These are phyloP conservation scores for Mollisiaceae sp. DNA, from an alignment of 2,329 filamentous ascomycete genomes.

Conservation along the genomic window DNA sequence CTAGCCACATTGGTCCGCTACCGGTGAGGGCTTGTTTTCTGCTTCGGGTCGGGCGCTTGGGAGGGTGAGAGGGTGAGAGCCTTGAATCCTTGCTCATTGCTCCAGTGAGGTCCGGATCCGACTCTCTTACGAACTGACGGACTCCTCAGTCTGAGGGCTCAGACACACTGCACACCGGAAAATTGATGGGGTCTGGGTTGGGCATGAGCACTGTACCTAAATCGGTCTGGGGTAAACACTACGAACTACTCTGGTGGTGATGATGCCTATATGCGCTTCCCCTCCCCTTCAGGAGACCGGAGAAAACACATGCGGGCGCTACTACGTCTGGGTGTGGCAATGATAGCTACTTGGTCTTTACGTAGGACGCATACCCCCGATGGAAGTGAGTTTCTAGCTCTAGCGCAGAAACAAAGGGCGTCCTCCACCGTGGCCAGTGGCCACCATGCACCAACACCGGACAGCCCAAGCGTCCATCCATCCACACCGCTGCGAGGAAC, in stretches of 20 bases:
- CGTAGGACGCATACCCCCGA: too few relatives aligned
- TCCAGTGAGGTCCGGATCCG: too few relatives aligned
- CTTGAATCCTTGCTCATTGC: too few relatives aligned
- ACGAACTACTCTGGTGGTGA: not conserved
- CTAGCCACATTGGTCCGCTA: conserved; percentile 8
- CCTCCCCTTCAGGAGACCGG: too few relatives aligned
- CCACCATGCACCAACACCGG: too few relatives aligned
- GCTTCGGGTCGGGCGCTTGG: conserved; percentile 16
- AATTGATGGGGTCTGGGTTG: too few relatives aligned
- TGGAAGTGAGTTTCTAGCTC: not conserved
- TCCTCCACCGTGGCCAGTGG: not conserved
- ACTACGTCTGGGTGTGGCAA: not conserved
- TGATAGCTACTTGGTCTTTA: too few relatives aligned
- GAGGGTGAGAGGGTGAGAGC: too few relatives aligned
- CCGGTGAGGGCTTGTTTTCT: not conserved
- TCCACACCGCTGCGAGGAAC: conserved; percentile 2
- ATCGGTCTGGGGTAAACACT: conserved; percentile 1
- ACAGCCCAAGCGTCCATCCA: not conserved
- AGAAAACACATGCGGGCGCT: too few relatives aligned
- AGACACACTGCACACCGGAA: not conserved
- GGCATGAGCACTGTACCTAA: too few relatives aligned
- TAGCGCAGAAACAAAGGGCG: not conserved
- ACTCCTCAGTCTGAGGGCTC: not conserved
- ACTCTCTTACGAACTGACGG: too few relatives aligned
- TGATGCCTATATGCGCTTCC: not conserved